Evolutionary conservation across 768 basidiomycete genomes (phyloP).

Genomic region (Termitomyces sp.): DNA sequence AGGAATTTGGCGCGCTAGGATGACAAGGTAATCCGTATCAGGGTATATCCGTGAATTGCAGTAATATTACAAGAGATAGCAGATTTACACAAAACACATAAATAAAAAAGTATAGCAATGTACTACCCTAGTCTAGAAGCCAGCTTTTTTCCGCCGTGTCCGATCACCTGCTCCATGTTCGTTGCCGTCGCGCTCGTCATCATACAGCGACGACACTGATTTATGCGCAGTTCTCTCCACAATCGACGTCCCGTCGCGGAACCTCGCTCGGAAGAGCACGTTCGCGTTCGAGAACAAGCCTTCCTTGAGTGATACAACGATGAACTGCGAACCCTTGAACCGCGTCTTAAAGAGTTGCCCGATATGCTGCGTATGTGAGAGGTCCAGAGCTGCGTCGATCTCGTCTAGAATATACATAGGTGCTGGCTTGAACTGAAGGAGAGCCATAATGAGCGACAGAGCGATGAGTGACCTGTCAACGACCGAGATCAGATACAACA

Average conservation of each 20-base stretch:
- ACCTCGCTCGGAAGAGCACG: constrained; percentile 87
- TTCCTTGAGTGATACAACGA: constrained; percentile 95
- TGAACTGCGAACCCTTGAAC: constrained; percentile 98
- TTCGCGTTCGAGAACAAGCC: constrained; percentile 98
- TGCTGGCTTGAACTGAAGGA: constrained; percentile 98
- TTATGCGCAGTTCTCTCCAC: constrained; percentile 77
- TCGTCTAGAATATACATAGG: constrained; percentile 99
- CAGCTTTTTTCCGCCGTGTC: constrained; percentile 21
- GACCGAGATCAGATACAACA: neutral
- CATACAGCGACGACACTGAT: constrained; percentile 45
- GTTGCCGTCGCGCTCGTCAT: constrained; percentile 18
- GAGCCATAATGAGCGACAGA: constrained; percentile 95
- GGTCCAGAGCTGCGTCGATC: constrained; percentile 94
- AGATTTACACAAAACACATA: constrained; percentile 8
- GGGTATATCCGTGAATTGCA: constrained; percentile 4
- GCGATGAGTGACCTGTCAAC: constrained; percentile 85
- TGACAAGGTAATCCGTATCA: neutral
- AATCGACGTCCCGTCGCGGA: constrained; percentile 90
- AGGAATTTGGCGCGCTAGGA: neutral
- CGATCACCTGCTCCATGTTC: constrained; percentile 21
- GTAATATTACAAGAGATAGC: constrained; percentile 19
- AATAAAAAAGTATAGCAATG: constrained; percentile 4
- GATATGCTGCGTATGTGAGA: constrained; percentile 96
- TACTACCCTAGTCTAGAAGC: constrained; percentile 4
- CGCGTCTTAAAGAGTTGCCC: constrained; percentile 96